Base-by-base conservation (phyloP, 148 eudicot species). In the Beta vulgaris region DNA sequence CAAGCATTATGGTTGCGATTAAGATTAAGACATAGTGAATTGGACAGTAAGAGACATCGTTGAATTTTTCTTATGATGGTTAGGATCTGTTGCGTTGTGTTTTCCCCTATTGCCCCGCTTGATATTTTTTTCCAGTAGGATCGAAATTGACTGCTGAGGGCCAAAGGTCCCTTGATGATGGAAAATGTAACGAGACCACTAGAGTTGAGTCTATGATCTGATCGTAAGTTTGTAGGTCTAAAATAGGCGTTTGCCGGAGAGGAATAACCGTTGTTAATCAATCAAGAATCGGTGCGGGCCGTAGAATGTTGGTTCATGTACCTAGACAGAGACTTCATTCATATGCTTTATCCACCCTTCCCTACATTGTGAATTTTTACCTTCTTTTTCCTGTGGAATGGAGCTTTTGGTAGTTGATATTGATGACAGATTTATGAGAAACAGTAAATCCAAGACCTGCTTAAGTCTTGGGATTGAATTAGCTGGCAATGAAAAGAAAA, bases 401-500 rank as follows among this genome's bases (percentile, higher is more conserved):
- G 23, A 16, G 42, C 18, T 12, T 65, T 15, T n/a, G 13, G 63
- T 61, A 43, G 31, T 16, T 21, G 26, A 43, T 42, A 37, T 71
- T 54, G 26, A 60, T n/a, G 76, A 66, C 70, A 44, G 26, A 61
- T 65, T 55, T 37, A 26, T 34, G 4, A 7, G 31, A 7, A 26
- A 61, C 31, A 25, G 26, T 23, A n/a, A 62, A 35, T 70, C 48
- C 5, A 51, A 77, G 70, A 61, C 23, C 23, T 40, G 18, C 6
- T 25, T 23, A 26, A n/a, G 31, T 67, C 69, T 67, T n/a, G 35
- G 51, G 53, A 12, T 49, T 68, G 34, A 49, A 25, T 74, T n/a
- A 59, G 78, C 74, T 74, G 78, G 72, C 68, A 26, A 23, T 40
- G 72, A 65, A 57, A 79, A 28, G 53, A 25, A 67, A 78, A 25